Conservation (phyloP, 1,284 basidiomycete genomes). For the Ceratobasidium theobromae region DNA sequence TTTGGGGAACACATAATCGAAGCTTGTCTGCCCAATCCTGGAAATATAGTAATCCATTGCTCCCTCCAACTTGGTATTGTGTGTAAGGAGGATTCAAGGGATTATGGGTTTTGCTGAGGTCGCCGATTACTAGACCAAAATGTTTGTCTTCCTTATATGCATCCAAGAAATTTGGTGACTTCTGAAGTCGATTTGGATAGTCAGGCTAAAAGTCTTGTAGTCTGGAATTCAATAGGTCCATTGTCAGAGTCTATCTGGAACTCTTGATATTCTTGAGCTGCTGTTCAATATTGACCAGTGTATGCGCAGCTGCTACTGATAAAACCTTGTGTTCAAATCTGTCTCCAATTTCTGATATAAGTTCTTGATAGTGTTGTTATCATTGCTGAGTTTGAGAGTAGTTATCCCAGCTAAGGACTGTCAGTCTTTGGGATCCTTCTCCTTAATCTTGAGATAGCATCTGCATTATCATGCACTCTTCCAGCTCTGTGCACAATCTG, state of each 20-base stretch:
- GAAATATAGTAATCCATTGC: constrained; percentile 40
- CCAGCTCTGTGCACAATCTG: constrained; percentile 45
- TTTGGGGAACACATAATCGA: constrained; percentile 40
- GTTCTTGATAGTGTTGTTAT: no score
- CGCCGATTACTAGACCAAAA: no score
- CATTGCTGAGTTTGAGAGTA: no score
- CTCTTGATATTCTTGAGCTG: not conserved
- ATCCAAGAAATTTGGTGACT: not conserved
- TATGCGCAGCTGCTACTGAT: not conserved
- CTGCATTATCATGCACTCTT: constrained; percentile 45
- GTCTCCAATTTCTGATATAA: no score
- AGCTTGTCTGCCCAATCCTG: constrained; percentile 37
- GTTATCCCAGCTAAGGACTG: no score
- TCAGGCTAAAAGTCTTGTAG: not conserved
- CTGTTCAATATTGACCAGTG: not conserved
- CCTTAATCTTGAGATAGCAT: no score
- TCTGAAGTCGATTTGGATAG: not conserved
- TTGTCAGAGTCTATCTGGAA: no score
- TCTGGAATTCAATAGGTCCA: not conserved
- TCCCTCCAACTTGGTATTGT: constrained; percentile 36
- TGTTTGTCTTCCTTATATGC: no score
- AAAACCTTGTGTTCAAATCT: no score
- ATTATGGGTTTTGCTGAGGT: no score
- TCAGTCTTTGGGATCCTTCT: no score
- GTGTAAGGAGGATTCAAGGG: not conserved